Percentiles rank a stretch among this genome's conserved stretches.
These are phyloP conservation scores for Steccherinum ochraceum DNA, from an alignment of 768 basidiomycete genomes.

Conservation along the genomic window DNA sequence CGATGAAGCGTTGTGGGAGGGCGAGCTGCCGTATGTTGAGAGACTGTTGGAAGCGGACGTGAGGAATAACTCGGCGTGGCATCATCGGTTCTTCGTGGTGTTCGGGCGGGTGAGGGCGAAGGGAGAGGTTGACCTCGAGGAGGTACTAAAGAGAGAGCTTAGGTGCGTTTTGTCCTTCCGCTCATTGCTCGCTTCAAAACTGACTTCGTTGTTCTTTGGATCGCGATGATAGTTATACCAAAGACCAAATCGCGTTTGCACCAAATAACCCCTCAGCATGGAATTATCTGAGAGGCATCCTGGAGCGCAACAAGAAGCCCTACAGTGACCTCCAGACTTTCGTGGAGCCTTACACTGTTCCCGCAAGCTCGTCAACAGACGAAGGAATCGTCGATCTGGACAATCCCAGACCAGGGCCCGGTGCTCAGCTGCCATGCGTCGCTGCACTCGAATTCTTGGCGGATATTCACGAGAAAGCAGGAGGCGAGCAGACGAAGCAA, in stretches of 20 bases:
- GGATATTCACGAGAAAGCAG: constrained; percentile 60
- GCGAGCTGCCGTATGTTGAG: constrained; percentile 74
- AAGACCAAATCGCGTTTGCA: constrained; percentile 75
- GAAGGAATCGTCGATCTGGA: constrained; percentile 64
- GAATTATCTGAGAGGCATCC: constrained; percentile 92
- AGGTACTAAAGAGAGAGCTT: constrained; percentile 62
- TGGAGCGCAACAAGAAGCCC: constrained; percentile 55
- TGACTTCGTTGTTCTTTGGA: not conserved
- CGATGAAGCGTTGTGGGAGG: constrained; percentile 57
- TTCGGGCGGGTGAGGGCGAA: constrained; percentile 45
- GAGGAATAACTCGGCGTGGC: constrained; percentile 97
- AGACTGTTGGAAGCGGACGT: constrained; percentile 67
- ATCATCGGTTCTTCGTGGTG: constrained; percentile 88
- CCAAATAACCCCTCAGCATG: constrained; percentile 95
- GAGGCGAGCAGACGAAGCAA: constrained; percentile 37
- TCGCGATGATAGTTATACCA: no score
- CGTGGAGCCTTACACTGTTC: constrained; percentile 54
- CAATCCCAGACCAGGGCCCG: constrained; percentile 58
- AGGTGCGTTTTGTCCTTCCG: constrained; percentile 47
- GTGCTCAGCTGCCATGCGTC: constrained; percentile 69
- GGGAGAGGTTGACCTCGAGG: constrained; percentile 52
- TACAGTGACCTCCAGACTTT: constrained; percentile 52
- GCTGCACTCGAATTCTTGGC: constrained; percentile 84
- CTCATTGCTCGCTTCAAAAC: constrained; percentile 1
- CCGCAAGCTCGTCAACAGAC: constrained; percentile 9